Evolutionary conservation across 2,329 filamentous ascomycete genomes (phyloP).

Genomic region (Coniochaeta pulveracea): DNA sequence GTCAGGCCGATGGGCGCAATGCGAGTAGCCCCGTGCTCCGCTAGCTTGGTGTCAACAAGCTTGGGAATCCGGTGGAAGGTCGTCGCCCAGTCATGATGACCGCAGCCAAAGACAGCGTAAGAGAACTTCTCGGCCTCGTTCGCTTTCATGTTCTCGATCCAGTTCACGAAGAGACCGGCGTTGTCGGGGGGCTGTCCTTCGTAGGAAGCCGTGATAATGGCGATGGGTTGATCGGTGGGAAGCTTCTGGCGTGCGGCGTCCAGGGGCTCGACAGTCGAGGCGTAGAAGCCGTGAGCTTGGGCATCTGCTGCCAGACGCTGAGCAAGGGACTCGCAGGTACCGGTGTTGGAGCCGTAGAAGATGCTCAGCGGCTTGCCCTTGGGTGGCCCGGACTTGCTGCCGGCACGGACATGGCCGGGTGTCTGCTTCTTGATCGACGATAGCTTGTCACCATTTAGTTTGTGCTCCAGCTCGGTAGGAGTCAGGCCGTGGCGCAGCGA

Average conservation of each 20-base stretch:
- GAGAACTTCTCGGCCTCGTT: constrained; percentile 42
- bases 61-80: constrained; percentile 61
- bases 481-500: constrained; percentile 48
- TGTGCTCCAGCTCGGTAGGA: constrained; percentile 32
- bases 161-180: constrained; percentile 54
- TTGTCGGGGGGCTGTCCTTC: constrained; percentile 68
- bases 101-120: constrained; percentile 63
- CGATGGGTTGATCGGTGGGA: constrained; percentile 46
- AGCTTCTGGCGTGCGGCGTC: constrained; percentile 51
- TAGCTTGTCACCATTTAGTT: constrained; percentile 23
- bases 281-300: constrained; percentile 45
- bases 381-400: constrained; percentile 14
- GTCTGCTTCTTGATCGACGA: constrained; percentile 25
- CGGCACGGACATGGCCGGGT: constrained; percentile 23
- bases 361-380: constrained; percentile 44
- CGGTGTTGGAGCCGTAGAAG: constrained; percentile 63
- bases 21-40: constrained; percentile 31
- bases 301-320: constrained; percentile 51
- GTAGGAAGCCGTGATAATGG: constrained; percentile 61
- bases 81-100: constrained; percentile 37
- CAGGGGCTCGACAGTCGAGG: constrained; percentile 40
- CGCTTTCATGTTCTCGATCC: constrained; percentile 45
- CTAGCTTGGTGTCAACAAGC: constrained; percentile 43
- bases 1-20: constrained; percentile 40
- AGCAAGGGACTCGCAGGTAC: constrained; percentile 62